Conservation (phyloP, 1,139 yeast species). For the Sugiyamaella novakii region DNA sequence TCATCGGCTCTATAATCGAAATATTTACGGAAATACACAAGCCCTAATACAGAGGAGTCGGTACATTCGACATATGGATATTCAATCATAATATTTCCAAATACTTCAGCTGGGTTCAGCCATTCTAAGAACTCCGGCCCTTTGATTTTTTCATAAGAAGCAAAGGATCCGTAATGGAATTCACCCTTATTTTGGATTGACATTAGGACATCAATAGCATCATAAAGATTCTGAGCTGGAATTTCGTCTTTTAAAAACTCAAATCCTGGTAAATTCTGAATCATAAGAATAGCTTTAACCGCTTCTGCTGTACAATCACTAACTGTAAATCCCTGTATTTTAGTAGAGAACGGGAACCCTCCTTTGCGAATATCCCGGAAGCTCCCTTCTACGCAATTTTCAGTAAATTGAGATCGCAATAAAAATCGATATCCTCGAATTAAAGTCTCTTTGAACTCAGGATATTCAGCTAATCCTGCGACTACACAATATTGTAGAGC, state of each 20-base stretch:
- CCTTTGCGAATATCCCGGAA: conserved; percentile 84
- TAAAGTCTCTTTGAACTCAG: conserved; percentile 66
- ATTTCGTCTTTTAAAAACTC: conserved; percentile 55
- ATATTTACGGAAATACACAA: conserved; percentile 73
- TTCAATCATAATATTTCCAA: conserved; percentile 97
- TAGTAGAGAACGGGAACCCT: conserved; percentile 97
- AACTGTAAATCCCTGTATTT: conserved; percentile 94
- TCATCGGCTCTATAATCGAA: conserved; percentile 63
- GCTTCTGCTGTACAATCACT: conserved; percentile 98
- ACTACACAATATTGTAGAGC: conserved; percentile 78
- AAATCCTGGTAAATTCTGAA: conserved; percentile 63
- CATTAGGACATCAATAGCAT: conserved; percentile 73
- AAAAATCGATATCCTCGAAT: conserved; percentile 68
- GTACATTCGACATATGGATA: conserved; percentile 98
- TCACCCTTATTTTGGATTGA: conserved; percentile 73
- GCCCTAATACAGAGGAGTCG: conserved; percentile 88
- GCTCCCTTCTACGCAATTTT: conserved; percentile 75
- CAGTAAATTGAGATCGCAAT: conserved; percentile 80
- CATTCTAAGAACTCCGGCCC: conserved; percentile 75
- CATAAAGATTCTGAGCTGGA: conserved; percentile 54
- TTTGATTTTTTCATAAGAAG: conserved; percentile 85
- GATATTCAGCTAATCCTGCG: conserved; percentile 75
- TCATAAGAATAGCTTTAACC: conserved; percentile 90
- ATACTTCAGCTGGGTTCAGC: conserved; percentile 95
- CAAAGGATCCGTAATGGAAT: conserved; percentile 88